Percentiles rank a stretch among this genome's conserved stretches.
Evolutionary conservation across 2,329 filamentous ascomycete species (phyloP).

Genomic region (Phialophora tarda): DNA sequence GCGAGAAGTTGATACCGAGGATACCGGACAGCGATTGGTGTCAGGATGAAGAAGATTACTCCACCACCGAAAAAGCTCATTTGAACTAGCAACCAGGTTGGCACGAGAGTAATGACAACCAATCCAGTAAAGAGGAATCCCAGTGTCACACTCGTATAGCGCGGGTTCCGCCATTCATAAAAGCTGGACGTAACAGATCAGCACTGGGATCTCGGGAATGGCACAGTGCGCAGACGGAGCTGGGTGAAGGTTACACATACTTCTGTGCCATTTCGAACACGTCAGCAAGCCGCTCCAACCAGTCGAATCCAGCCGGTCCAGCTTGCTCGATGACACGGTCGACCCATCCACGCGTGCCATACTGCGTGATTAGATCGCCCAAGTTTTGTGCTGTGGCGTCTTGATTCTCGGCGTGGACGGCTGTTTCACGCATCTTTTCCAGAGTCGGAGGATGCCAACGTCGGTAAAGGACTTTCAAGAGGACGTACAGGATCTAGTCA

Average conservation of each 20-base stretch:
- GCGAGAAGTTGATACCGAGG: conserved; percentile 25
- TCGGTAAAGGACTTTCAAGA: conserved; percentile 20
- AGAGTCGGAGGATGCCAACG: conserved; percentile 17
- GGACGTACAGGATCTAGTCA: conserved; percentile 25
- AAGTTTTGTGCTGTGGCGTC: conserved; percentile 14
- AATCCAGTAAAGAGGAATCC: conserved; percentile 11
- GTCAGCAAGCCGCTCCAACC: conserved; percentile 20
- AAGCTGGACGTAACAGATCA: conserved; percentile 11
- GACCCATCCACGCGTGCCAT: conserved; percentile 26
- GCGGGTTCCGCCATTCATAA: conserved; percentile 30
- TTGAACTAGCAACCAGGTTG: conserved; percentile 29
- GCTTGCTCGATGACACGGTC: conserved; percentile 21
- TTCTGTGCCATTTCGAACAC: conserved; percentile 26
- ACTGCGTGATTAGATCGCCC: conserved; percentile 23
- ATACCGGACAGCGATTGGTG: conserved; percentile 17
- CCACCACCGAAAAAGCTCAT: conserved; percentile 17
- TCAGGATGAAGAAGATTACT: conserved; percentile 28
- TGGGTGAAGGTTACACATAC: background rate
- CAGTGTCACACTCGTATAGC: conserved; percentile 12
- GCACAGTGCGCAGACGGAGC: background rate
- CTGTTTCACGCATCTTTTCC: conserved; percentile 4
- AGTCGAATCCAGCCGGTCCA: conserved; percentile 15
- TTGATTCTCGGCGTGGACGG: conserved; percentile 21
- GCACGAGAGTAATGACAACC: conserved; percentile 17
- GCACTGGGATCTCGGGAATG: background rate